phyloP scores from a whole-genome alignment of 2,329 filamentous ascomycete species.

The Stemphylium lycopersici region DNA sequence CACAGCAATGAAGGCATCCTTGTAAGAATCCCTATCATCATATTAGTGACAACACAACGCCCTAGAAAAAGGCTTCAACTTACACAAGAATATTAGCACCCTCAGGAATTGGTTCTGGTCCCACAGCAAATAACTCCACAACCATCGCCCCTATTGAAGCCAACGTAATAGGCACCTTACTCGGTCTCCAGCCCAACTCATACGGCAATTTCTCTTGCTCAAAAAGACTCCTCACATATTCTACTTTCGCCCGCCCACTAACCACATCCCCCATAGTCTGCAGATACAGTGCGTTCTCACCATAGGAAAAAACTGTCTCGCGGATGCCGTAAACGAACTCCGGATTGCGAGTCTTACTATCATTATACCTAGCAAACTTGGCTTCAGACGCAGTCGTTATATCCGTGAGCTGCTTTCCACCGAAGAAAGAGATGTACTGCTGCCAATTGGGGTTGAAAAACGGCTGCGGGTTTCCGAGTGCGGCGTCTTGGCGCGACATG shows the following conservation, averaged over 20 bases:
- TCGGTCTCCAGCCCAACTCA: conserved; percentile 22
- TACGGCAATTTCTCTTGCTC: conserved; percentile 25
- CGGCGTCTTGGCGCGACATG: conserved; percentile 25
- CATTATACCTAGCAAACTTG: conserved; percentile 17
- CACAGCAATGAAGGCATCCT: conserved; percentile 16
- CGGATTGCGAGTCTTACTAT: conserved; percentile 18
- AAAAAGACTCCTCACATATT: conserved; percentile 20
- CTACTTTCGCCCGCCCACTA: conserved; percentile 12
- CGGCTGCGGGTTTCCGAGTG: conserved; percentile 14
- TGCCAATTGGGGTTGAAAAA: conserved; percentile 18
- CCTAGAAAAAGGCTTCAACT: background rate
- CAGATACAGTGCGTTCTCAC: conserved; percentile 23
- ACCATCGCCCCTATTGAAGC: conserved; percentile 20
- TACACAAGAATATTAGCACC: conserved; percentile 9
- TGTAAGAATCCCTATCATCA: conserved; percentile 19
- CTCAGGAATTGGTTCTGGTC: conserved; percentile 17
- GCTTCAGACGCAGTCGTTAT: conserved; percentile 16
- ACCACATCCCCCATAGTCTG: conserved; percentile 16
- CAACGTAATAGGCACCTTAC: conserved; percentile 19
- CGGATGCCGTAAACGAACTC: conserved; percentile 16
- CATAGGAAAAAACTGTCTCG: conserved; percentile 21
- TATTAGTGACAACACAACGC: background rate
- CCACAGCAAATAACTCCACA: conserved; percentile 2
- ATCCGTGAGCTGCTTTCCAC: conserved; percentile 14
- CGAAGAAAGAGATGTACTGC: conserved; percentile 22